Evolutionary conservation across 2,329 filamentous ascomycete genomes (phyloP), one percentile per base, ranked within the genome.

Genomic region (Macrophomina pseudophaseolina): DNA sequence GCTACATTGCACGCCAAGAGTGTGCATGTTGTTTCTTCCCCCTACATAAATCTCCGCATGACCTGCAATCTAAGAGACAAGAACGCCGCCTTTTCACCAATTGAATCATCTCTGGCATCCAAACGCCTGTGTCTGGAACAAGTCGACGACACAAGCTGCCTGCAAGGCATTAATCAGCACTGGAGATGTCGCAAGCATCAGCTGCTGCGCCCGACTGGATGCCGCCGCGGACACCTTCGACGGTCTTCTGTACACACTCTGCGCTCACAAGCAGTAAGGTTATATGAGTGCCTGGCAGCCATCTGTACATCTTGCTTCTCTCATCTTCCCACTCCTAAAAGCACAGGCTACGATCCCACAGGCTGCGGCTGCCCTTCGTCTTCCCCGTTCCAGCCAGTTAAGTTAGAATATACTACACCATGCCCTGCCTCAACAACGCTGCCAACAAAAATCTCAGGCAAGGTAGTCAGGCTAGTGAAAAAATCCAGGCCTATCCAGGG

Each of bases 61-160:
- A 49, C 28, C 18, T 49, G 46, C 46, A 49, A 49, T 28, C 16
- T 49, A 2, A 1, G 46, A 6, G 18, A 6, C 35, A 38, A 2
- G 35, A 4, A 38, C 11, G 2, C 35, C 3, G 23, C 23, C 23
- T 23, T 38, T 38, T 1, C 35, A 38, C 11, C 7, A 12, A 38
- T 38, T 38, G 35, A 38, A 38, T 38, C 35, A 38, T 12, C 35
- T 28, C 28, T 28, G 3, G 5, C 9, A 84, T 23, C 23, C 23
- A 23, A 23, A 23, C 23, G 1, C 73, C 80, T 0, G 80, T 84
- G 44, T 74, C n/a, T 0, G 32, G 40, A 0, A 71, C 71, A 0
- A 81, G 84, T 52, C 28, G 28, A 32, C 33, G 32, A 16, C 2
- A 5, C 28, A 38, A 16, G 4, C 4, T 6, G 33, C 32, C 1